Evolutionary conservation across 345 rosid species (phyloP).

Genomic region (Diplotaxis tenuifolia): DNA sequence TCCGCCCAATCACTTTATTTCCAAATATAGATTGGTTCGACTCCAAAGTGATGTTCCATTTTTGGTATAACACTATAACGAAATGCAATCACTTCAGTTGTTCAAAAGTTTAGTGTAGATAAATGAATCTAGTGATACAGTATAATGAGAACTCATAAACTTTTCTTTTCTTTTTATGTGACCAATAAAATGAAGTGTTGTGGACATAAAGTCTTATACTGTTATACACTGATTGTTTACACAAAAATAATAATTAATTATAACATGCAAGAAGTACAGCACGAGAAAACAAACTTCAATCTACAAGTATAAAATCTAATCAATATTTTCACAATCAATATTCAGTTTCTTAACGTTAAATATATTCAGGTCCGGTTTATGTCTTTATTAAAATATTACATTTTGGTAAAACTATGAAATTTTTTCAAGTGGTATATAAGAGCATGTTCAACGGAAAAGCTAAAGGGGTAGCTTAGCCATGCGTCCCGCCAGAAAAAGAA

Average conservation of each 20-base stretch:
- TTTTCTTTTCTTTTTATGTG: neutral
- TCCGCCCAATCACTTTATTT: conserved; percentile 27
- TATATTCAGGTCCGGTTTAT: neutral
- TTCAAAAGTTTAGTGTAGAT: neutral
- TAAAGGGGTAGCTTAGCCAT: too few relatives aligned
- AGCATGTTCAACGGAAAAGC: too few relatives aligned
- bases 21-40: conserved; percentile 41
- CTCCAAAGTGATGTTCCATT: conserved; percentile 27
- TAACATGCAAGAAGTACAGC: neutral
- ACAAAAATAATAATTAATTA: neutral
- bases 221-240: neutral
- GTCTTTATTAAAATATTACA: neutral
- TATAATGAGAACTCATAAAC: neutral
- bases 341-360: too few relatives aligned
- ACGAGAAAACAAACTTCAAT: neutral
- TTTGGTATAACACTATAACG: conserved; percentile 25
- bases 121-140: neutral
- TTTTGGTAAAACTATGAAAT: neutral
- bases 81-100: neutral
- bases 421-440: neutral
- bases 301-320: neutral
- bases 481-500: too few relatives aligned
- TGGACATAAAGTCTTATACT: neutral
- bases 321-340: neutral
- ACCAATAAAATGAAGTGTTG: neutral